Percentiles rank a stretch among this genome's conserved stretches.
Conservation (phyloP, 805 yeast species). For the Nakazawaea ernobii region DNA sequence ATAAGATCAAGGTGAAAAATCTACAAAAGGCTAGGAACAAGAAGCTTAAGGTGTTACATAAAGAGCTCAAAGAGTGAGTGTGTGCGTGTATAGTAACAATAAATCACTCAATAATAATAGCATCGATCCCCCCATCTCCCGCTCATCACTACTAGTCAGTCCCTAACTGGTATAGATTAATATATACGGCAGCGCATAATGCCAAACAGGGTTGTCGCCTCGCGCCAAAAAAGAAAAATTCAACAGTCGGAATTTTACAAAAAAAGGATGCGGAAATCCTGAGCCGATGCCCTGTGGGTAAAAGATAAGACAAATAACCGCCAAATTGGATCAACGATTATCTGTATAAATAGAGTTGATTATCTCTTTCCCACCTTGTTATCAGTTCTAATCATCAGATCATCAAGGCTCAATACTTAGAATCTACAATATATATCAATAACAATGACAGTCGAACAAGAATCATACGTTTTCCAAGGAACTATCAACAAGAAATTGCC, state of each 20-base stretch:
- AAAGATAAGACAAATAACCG: not conserved
- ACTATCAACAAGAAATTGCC: slow-evolving; percentile 31
- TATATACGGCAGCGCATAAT: too few relatives aligned
- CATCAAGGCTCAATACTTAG: not conserved
- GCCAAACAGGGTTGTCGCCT: too few relatives aligned
- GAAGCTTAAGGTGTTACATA: not conserved
- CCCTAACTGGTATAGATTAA: too few relatives aligned
- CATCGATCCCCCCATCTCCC: too few relatives aligned
- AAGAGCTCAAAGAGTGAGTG: not conserved
- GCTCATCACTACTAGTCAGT: too few relatives aligned
- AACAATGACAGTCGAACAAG: slow-evolving; percentile 21
- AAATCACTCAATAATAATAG: too few relatives aligned
- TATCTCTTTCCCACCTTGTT: not conserved
- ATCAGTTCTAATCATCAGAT: not conserved
- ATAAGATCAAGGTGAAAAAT: slow-evolving; percentile 3
- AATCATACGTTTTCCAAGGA: slow-evolving; percentile 39
- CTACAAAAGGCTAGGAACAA: slow-evolving; percentile 3
- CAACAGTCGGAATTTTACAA: not conserved
- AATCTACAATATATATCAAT: not conserved
- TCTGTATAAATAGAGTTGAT: too few relatives aligned
- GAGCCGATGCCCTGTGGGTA: not conserved
- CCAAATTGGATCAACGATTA: not conserved
- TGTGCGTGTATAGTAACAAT: not conserved
- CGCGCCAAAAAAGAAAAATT: too few relatives aligned
- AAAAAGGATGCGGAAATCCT: slow-evolving; percentile 1